Conservation (phyloP, 2,329 filamentous ascomycete species). For the Teratosphaeriaceae sp. region DNA sequence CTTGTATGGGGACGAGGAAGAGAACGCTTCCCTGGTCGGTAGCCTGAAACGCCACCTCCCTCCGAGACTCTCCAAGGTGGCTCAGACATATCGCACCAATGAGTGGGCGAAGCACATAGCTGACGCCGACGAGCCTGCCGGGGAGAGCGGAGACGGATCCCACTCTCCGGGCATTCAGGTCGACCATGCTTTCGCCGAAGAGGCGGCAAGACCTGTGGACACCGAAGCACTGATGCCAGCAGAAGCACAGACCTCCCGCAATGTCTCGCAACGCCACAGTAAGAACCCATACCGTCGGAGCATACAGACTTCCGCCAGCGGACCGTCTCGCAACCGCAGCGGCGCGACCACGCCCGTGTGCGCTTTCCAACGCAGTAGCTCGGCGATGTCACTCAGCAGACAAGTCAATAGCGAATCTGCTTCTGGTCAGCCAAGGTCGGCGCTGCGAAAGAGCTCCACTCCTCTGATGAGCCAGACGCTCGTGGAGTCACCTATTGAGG, state of each 20-base stretch:
- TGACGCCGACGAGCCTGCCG: conserved; percentile 50
- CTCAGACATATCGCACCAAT: conserved; percentile 80
- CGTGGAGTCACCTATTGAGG: conserved; percentile 31
- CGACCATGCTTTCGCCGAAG: conserved; percentile 19
- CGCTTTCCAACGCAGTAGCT: conserved; percentile 10
- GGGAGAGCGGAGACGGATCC: conserved; percentile 18
- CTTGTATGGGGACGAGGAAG: conserved; percentile 5
- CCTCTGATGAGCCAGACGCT: conserved; percentile 28
- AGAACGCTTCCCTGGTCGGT: conserved; percentile 8
- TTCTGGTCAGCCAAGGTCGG: background rate
- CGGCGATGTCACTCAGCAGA: conserved; percentile 2
- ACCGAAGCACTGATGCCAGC: conserved; percentile 9
- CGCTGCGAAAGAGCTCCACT: conserved; percentile 27
- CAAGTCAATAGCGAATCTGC: conserved; percentile 9
- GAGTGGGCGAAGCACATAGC: conserved; percentile 96
- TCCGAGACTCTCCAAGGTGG: conserved; percentile 65
- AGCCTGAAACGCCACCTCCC: conserved; percentile 57
- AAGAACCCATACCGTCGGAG: conserved; percentile 13
- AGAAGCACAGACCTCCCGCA: conserved; percentile 46
- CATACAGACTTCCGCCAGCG: background rate
- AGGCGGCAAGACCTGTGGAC: conserved; percentile 13
- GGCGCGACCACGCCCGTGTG: conserved; percentile 13
- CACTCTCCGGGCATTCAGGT: conserved; percentile 37
- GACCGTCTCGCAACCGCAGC: conserved; percentile 4
- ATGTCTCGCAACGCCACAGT: conserved; percentile 6